Base-by-base conservation (phyloP, 441 rosid species). In the Eutrema salsugineum region DNA sequence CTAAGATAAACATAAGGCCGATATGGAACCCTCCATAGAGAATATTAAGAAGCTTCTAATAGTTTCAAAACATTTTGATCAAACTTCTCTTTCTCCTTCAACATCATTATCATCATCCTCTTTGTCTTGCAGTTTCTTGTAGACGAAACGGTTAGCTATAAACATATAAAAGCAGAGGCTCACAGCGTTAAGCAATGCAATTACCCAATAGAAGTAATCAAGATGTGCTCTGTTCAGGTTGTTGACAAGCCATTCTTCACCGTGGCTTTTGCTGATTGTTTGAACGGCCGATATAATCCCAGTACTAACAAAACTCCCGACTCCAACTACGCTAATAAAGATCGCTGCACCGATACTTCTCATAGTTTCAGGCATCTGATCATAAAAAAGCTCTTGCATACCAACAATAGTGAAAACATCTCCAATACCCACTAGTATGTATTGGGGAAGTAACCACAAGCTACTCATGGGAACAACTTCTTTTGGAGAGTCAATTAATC, bases 261-360 rank as follows among this genome's bases (percentile, higher is more conserved):
- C 88, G 2, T 35, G 58, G 46, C 72, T 73, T 27, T 80, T 64
- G 30, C 79, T 89, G 20, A 82, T 74, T 8, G 63, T 80, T 63
- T 85, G 91, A 49, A 87, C 90, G 19, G 63, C 67, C 0, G 88
- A 63, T 61, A 93, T 89, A 6, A 91, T 75, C 10, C 68, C 84
- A 3, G 71, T 86, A 63, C 85, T 93, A 22, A 86, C 14, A 36
- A 93, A 87, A 81, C 94, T 93, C 47, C 98, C 97, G 12, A 85
- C 75, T 62, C 97, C 98, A 12, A 83, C 65, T 4, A 88, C 74
- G 44, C 93, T 83, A 1, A 89, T 72, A 60, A 83, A 83, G 0
- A 84, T 86, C 0, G 97, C 96, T 0, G 97, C 97, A 11, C 97
- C 97, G n/a, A 91, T 47, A 68, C 97, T 93, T 79, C 98, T 80